A percentile compares a stretch with the other conserved stretches of the same genome.
Conservation (phyloP, 495 filamentous ascomycete species). For the Penicillium paxilli region DNA sequence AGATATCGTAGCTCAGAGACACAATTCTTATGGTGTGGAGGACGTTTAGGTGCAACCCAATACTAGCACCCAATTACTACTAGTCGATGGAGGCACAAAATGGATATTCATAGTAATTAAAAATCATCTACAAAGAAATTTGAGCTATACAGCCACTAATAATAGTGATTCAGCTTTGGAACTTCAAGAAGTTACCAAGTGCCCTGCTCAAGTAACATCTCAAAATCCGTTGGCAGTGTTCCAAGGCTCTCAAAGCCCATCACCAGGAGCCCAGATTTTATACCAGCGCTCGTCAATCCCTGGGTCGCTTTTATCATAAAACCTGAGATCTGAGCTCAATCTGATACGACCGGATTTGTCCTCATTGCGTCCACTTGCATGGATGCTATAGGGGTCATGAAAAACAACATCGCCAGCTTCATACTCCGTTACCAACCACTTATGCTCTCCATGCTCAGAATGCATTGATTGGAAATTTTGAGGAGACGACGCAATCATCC, state of each 20-base stretch:
- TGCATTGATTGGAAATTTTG: slow-evolving; percentile 17
- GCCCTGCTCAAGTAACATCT: too few species aligned
- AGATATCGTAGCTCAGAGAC: too few species aligned
- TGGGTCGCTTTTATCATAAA: slow-evolving; percentile 36
- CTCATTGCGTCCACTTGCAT: slow-evolving; percentile 50
- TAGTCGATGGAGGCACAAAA: too few species aligned
- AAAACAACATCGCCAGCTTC: slow-evolving; percentile 58
- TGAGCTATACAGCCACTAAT: too few species aligned
- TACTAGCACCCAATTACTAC: too few species aligned
- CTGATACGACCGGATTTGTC: slow-evolving; percentile 44
- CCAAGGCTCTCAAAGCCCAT: slow-evolving; percentile 18
- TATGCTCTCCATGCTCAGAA: slow-evolving; percentile 8
- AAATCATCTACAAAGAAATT: too few species aligned
- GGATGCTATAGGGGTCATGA: slow-evolving; percentile 51
- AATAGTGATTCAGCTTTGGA: not conserved
- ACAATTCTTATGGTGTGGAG: too few species aligned
- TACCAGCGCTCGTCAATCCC: slow-evolving; percentile 34
- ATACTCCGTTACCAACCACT: slow-evolving; percentile 50
- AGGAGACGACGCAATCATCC: slow-evolving; percentile 18
- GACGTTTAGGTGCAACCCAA: too few species aligned
- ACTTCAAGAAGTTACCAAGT: not conserved
- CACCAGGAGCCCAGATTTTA: slow-evolving; percentile 22
- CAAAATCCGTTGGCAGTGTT: not conserved
- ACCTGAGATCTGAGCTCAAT: slow-evolving; percentile 50
- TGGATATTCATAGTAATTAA: too few species aligned